These are phyloP conservation scores for Crithidia fasciculata DNA, from an alignment of 208 protist genomes.

Conservation along the genomic window DNA sequence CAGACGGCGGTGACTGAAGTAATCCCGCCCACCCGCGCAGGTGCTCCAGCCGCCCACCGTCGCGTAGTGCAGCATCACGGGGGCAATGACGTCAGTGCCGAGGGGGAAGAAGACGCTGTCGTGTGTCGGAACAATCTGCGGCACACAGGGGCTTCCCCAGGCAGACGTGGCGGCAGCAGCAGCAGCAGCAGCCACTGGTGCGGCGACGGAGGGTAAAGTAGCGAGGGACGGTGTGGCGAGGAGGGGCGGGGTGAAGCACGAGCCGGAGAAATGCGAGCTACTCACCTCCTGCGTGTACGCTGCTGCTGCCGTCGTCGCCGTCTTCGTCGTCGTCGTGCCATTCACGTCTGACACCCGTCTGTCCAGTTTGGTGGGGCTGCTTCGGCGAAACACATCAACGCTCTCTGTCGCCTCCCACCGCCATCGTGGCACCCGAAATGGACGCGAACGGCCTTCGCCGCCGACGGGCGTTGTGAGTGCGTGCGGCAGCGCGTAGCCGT, in stretches of 20 bases:
- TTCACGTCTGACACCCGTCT: too few species aligned
- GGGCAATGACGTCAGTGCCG: slow-evolving; percentile 50
- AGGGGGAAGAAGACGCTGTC: slow-evolving; percentile 72
- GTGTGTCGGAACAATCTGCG: slow-evolving; percentile 34
- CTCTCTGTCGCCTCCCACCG: too few species aligned
- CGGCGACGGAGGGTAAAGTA: too few species aligned
- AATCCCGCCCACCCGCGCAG: slow-evolving; percentile 60
- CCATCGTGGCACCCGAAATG: too few species aligned
- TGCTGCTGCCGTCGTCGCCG: too few species aligned
- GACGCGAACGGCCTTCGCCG: not conserved
- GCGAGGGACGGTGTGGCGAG: too few species aligned
- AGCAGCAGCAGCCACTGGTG: not conserved
- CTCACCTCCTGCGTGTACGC: too few species aligned
- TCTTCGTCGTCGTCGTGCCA: too few species aligned
- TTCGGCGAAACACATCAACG: too few species aligned
- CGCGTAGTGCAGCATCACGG: slow-evolving; percentile 73
- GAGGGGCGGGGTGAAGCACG: too few species aligned
- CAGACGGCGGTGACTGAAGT: slow-evolving; percentile 69
- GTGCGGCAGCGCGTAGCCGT: not conserved
- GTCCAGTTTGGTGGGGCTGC: too few species aligned
- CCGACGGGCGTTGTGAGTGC: not conserved
- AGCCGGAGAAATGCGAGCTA: too few species aligned
- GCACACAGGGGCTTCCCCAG: slow-evolving; percentile 9
- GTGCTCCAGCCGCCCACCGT: slow-evolving; percentile 66
- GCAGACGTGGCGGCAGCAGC: not conserved